Evolutionary conservation across 306 rosid genomes (phyloP), one percentile per base, ranked within the genome.

Genomic region (Dalbergia oliveri): DNA sequence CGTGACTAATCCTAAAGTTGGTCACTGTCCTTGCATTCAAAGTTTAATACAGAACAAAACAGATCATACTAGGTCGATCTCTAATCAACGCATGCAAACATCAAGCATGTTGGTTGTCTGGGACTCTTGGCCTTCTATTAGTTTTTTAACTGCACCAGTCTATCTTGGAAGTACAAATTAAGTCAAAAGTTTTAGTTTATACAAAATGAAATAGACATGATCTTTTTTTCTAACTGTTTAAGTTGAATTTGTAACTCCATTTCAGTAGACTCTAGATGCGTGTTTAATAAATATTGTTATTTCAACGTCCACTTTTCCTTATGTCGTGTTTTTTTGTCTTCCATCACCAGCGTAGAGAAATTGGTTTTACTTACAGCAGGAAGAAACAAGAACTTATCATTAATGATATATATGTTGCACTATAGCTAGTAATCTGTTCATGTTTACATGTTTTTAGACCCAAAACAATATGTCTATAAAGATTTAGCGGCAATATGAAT

Each of bases 11-110:
- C 8, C 70, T 33, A 9, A 61, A 70, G 53, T 43, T 31, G 61
- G 23, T 69, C 57, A 54, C 65, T 54, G 64, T 4, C 34, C 9
- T 44, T 4, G 18, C 58, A 65, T 65, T 78, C 76, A 59, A 72
- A 56, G 9, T 71, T 21, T 9, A 78, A 76, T 72, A 47, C 83
- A 72, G 79, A 72, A 69, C 75, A 66, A 54, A 78, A 43, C 79
- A 78, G 66, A 83, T 75, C n/a, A 15, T 35, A 18, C 53, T 35
- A 50, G 33, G 77, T 75, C 69, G 62, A 82, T 34, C 23, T 67
- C 15, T 5, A 2, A 67, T 71, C 23, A 74, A 80, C 66, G 62
- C 70, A 74, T 34, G 12, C 10, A 44, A 66, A 21, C 66, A 35
- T 74, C 18, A 62, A 39, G 16, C 73, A 82, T 75, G 72, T 60